These are phyloP conservation scores for Lathyrus sativus DNA, from an alignment of 306 rosid genomes.

Conservation along the genomic window DNA sequence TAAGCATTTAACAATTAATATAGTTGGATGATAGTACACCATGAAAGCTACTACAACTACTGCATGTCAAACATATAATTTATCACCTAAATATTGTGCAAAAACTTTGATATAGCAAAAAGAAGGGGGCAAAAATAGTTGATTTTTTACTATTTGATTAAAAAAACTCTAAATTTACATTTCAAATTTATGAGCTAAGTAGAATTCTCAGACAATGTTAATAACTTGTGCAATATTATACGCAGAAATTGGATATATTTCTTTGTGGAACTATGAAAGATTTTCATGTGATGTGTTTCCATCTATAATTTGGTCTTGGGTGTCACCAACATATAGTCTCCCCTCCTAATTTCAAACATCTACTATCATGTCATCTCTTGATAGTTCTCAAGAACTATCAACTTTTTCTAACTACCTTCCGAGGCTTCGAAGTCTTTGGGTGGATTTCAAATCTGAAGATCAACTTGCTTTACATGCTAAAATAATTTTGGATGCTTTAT, in stretches of 20 bases:
- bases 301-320: slow-evolving; percentile 37
- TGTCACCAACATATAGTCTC: slow-evolving; percentile 34
- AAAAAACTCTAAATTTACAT: too few species aligned
- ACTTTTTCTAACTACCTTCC: slow-evolving; percentile 2
- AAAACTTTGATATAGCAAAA: too few species aligned
- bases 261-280: slow-evolving; percentile 41
- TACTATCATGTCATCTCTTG: background rate
- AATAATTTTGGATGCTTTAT: slow-evolving; percentile 19
- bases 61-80: too few species aligned
- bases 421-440: slow-evolving; percentile 13
- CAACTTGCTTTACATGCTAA: background rate
- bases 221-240: too few species aligned
- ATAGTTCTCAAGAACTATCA: background rate
- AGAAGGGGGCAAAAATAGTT: background rate
- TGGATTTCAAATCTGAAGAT: background rate
- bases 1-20: background rate
- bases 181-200: too few species aligned
- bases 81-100: too few species aligned
- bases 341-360: background rate
- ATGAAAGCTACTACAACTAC: too few species aligned
- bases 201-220: too few species aligned
- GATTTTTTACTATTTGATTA: background rate
- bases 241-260: slow-evolving; percentile 19
- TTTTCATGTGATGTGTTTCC: slow-evolving; percentile 32
- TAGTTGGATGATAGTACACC: background rate